Evolutionary conservation across 805 yeast genomes (phyloP).

Genomic region (Brettanomyces bruxellensis): DNA sequence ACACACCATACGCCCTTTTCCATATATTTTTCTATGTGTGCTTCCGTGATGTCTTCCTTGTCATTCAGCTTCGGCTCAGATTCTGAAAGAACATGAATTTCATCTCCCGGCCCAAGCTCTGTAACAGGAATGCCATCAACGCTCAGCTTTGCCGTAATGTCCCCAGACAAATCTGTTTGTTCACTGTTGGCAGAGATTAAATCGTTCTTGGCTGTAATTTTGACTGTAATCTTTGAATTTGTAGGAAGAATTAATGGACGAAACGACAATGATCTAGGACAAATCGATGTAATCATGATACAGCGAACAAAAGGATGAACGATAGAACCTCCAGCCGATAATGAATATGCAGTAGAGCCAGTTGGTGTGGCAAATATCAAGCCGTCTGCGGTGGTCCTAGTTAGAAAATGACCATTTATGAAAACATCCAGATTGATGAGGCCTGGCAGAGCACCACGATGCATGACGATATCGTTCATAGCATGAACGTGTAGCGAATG

Average conservation of each 20-base stretch:
- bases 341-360: slow-evolving; percentile 89
- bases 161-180: background rate
- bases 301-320: slow-evolving; percentile 85
- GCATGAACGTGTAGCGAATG: slow-evolving; percentile 49
- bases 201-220: slow-evolving; percentile 39
- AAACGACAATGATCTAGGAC: slow-evolving; percentile 86
- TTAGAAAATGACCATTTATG: slow-evolving; percentile 75
- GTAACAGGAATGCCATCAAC: slow-evolving; percentile 81
- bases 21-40: background rate
- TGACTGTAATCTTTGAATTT: slow-evolving; percentile 61
- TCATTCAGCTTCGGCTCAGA: slow-evolving; percentile 48
- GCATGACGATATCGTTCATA: slow-evolving; percentile 85
- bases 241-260: slow-evolving; percentile 80
- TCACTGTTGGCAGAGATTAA: slow-evolving; percentile 16
- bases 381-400: slow-evolving; percentile 91
- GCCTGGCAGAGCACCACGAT: slow-evolving; percentile 83
- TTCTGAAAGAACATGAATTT: slow-evolving; percentile 62
- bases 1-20: slow-evolving; percentile 74
- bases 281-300: slow-evolving; percentile 77
- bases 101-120: slow-evolving; percentile 65
- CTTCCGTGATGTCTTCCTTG: background rate
- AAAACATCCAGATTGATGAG: slow-evolving; percentile 75
- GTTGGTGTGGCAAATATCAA: slow-evolving; percentile 82
- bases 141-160: slow-evolving; percentile 44
- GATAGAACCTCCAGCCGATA: slow-evolving; percentile 86